Evolutionary conservation across 345 rosid genomes (phyloP), one percentile per base, ranked within the genome.

Genomic region (Eucalyptus dawsonii): DNA sequence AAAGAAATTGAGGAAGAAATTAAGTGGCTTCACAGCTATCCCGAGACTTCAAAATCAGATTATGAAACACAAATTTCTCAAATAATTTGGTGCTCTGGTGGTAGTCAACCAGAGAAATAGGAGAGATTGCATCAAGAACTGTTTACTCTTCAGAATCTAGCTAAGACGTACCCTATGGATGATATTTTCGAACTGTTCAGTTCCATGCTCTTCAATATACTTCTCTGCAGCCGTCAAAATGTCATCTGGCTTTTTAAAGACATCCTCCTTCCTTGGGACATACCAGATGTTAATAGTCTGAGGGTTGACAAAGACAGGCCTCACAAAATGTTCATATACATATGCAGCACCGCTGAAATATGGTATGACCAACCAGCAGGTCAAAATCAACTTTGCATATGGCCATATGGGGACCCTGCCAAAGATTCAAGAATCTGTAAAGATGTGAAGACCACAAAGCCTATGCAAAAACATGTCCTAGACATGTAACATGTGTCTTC

Each of bases 331-430:
- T 88, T 97, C 97, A 88, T 98, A 98, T 37, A 97, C 98, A 89
- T 96, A 96, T 50, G 99, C 96, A 91, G 99, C 99, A 31, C 99
- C 99, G 24, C 96, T 97, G 93, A 98, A 98, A 93, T 97, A 94
- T 1, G 99, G 99, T 50, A 98, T 95, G 65, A 95, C 99, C 88
- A 98, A 93, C 99, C 99, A 98, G 92, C 99, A 96, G 86, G 98
- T 97, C 91, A 96, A 87, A 81, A 96, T 91, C 90, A 98, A 97
- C 96, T 96, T 98, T 7, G 92, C 91, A 88, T 95, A 95, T 14
- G 98, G 92, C 99, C 99, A 98, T 54, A 98, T 89, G 2, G 99
- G 99, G 90, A 98, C 90, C 99, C 99, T 98, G 94, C 87, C 87
- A 62, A 29, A 87, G 47, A 91, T 3, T 58, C 25, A 50, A 62